Conservation (phyloP, 441 rosid species). For the Euphorbia corollata region DNA sequence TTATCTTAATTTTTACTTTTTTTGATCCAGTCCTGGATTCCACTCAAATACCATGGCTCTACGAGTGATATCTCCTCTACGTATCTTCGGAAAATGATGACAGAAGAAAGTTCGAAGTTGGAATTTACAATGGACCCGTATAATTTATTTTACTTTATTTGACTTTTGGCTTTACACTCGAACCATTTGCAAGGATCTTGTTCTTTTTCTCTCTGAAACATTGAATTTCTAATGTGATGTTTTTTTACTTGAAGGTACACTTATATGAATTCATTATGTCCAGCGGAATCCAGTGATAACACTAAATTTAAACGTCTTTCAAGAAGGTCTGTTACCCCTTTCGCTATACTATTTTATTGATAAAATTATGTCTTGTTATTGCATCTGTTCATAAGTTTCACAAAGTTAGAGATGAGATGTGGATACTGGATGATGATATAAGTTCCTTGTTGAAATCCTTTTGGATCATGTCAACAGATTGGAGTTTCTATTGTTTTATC, state of each 20-base stretch:
- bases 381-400: neutral
- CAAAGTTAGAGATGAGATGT: neutral
- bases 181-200: constrained; percentile 11
- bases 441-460: neutral
- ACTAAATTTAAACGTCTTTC: constrained; percentile 32
- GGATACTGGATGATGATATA: neutral
- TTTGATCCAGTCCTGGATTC: constrained; percentile 53
- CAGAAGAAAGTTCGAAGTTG: constrained; percentile 42
- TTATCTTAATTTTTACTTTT: neutral
- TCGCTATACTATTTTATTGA: constrained; percentile 11
- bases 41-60: constrained; percentile 64
- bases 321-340: constrained; percentile 39
- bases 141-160: constrained; percentile 12
- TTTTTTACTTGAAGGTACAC: constrained; percentile 39
- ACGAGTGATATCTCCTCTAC: constrained; percentile 52
- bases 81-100: constrained; percentile 53
- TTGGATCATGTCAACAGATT: neutral
- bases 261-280: constrained; percentile 62
- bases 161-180: constrained; percentile 11
- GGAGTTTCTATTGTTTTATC: neutral
- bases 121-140: constrained; percentile 71
- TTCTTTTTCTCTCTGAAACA: constrained; percentile 16
- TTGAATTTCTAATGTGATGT: constrained; percentile 14
- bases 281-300: constrained; percentile 35
- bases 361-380: constrained; percentile 9